Evolutionary conservation across 192 early-diverging fungal species (phyloP).

Genomic region (Anaeromyces robustus): DNA sequence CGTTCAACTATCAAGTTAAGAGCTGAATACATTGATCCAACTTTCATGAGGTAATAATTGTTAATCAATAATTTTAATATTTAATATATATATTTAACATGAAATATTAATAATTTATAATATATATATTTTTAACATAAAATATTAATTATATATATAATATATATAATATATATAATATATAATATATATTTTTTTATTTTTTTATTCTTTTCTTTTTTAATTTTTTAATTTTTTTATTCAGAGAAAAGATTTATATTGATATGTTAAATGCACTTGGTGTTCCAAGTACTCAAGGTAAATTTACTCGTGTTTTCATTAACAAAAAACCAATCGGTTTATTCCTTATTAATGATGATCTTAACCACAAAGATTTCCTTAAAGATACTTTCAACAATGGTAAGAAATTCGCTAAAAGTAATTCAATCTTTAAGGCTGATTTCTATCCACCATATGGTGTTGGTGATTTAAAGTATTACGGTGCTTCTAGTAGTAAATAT

Average conservation of each 20-base stretch:
- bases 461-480: background rate
- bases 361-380: background rate
- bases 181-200: too few relatives aligned
- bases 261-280: background rate
- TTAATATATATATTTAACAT: too few relatives aligned
- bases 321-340: background rate
- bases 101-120: too few relatives aligned
- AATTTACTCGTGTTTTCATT: background rate
- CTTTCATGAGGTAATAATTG: too few relatives aligned
- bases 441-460: background rate
- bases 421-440: background rate
- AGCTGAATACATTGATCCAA: background rate
- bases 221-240: too few relatives aligned
- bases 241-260: background rate
- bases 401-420: background rate
- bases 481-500: background rate
- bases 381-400: background rate
- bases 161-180: too few relatives aligned
- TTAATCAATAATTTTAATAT: too few relatives aligned
- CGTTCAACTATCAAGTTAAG: background rate
- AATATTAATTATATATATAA: too few relatives aligned
- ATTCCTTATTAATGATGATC: background rate
- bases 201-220: too few relatives aligned
- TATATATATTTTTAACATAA: too few relatives aligned
- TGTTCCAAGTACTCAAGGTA: background rate